Base-by-base conservation (phyloP, 306 rosid genomes). In the Erythrophleum fordii region DNA sequence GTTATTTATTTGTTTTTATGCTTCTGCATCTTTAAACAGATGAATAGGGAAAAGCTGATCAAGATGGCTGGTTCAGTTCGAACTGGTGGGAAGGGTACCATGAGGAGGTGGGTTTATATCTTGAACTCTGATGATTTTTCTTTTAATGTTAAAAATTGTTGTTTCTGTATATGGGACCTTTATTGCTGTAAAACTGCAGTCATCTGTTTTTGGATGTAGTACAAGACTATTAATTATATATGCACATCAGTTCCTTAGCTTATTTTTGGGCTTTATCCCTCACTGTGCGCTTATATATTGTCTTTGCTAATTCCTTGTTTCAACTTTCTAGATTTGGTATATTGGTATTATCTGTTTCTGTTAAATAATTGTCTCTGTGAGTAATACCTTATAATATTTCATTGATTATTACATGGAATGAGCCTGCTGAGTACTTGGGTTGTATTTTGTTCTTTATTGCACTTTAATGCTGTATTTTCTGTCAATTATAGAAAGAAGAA, bases 401-500 rank as follows among this genome's bases (percentile, higher is more conserved):
- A 14, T 69, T 20, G 49, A 25, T 44, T 13, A 2, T 23, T 31
- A n/a, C 75, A 35, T 6, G 14, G 0, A 25, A 29, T n/a, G 55
- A 18, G 18, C 20, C n/a, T 22, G 8, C 12, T 46, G 13, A 7
- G 71, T 49, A 51, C 13, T 71, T 39, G 17, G 46, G 1, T 77
- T 41, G 23, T 29, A 41, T 18, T 37, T 61, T 3, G 29, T 11
- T 42, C 18, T 73, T 22, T 4, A 37, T 66, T 39, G 7, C 51
- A 1, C 37, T 22, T 0, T 12, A 22, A 34, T 69, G 26, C 53
- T 74, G 44, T 37, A 6, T 64, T 45, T 82, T 41, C 42, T 85
- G 46, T 39, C 16, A 79, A 73, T 75, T 55, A 25, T 77, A 95
- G 98, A 82, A 95, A 92, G 98, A 95, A 92, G 98, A 95, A 95